phyloP scores from a whole-genome alignment of 805 yeast species.

The Isabelozyma gotoi region DNA sequence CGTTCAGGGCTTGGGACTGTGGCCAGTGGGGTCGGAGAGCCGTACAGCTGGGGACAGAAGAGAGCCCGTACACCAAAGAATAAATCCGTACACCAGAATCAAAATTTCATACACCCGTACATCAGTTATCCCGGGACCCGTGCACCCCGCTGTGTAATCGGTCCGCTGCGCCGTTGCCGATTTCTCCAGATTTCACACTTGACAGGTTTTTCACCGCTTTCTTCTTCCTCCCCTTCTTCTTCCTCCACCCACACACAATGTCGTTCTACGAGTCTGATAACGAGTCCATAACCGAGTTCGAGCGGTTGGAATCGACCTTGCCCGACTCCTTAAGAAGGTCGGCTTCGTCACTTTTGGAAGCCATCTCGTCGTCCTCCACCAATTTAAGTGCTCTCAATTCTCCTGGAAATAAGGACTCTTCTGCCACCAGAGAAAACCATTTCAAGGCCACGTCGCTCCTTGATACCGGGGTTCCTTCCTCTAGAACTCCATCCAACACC shows the following conservation, averaged over 20 bases:
- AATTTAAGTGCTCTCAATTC: conserved; percentile 2
- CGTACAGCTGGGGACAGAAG: too few relatives aligned
- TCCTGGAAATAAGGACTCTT: conserved; percentile 1
- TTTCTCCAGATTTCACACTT: background rate
- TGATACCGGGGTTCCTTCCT: conserved; percentile 18
- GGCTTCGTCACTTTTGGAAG: conserved; percentile 38
- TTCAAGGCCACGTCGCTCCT: conserved; percentile 11
- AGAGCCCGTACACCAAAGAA: too few relatives aligned
- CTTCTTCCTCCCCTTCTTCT: background rate
- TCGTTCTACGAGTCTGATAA: conserved; percentile 16
- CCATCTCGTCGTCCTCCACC: conserved; percentile 12
- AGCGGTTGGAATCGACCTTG: conserved; percentile 40
- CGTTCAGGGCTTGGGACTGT: too few relatives aligned
- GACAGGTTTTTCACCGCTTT: background rate
- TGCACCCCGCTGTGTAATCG: background rate
- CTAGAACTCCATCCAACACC: conserved; percentile 20
- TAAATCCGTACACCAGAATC: background rate
- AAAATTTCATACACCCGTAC: background rate
- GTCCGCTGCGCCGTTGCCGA: background rate
- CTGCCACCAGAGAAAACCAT: conserved; percentile 12
- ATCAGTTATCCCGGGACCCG: background rate
- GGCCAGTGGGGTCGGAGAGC: too few relatives aligned
- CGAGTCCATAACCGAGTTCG: conserved; percentile 35
- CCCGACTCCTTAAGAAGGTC: conserved; percentile 39
- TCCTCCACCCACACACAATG: background rate